These are phyloP conservation scores for Claviceps fusiformis DNA, from an alignment of 2,329 filamentous ascomycete genomes.

Conservation along the genomic window DNA sequence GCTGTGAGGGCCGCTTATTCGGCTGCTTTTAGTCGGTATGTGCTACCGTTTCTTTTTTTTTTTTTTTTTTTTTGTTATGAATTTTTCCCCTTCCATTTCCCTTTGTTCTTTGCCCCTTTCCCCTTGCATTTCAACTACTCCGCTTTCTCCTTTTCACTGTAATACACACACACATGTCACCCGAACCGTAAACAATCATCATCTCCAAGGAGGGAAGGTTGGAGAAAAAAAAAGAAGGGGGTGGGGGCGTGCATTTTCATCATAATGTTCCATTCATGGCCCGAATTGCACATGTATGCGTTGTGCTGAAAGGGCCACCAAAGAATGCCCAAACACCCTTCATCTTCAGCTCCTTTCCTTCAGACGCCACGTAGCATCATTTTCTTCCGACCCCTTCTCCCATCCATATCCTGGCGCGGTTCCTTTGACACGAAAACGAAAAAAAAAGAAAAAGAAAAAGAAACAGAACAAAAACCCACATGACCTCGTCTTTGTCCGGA, in stretches of 20 bases:
- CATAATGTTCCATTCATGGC: neutral
- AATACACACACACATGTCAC: neutral
- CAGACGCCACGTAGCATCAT: neutral
- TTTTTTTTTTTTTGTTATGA: too few relatives aligned
- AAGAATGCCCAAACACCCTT: neutral
- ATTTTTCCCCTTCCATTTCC: neutral
- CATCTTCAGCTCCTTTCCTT: neutral
- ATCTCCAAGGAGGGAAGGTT: neutral
- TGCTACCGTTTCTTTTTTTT: constrained; percentile 8
- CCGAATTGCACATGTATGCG: neutral
- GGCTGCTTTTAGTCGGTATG: constrained; percentile 59
- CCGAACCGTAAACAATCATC: neutral
- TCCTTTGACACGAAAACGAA: neutral
- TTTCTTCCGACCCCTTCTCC: neutral
- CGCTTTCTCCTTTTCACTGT: neutral
- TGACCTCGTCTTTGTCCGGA: neutral
- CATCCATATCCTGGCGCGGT: neutral
- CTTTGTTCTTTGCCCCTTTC: neutral
- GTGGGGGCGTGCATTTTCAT: neutral
- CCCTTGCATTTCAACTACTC: neutral
- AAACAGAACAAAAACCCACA: neutral
- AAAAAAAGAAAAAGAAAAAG: neutral
- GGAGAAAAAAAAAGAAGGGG: neutral
- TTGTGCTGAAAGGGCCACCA: neutral
- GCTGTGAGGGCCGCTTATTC: constrained; percentile 57